These are phyloP conservation scores for Fusarium dimerum DNA, from an alignment of 2,329 filamentous ascomycete genomes.

Conservation along the genomic window DNA sequence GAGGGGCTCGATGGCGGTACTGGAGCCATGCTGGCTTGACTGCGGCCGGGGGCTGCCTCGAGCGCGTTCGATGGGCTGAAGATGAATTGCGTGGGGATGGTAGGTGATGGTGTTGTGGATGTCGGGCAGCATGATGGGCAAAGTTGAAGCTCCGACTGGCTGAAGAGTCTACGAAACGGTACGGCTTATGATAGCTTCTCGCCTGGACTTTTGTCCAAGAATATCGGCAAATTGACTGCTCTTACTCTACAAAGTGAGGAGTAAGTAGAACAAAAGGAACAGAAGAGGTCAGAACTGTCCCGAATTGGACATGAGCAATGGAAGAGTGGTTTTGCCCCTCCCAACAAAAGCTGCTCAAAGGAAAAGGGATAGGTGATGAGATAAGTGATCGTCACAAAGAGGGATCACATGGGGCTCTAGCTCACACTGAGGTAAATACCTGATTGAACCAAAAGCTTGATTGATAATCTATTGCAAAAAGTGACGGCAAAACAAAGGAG, in stretches of 20 bases:
- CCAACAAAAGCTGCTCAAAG: no score
- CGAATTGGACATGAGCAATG: no score
- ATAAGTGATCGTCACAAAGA: no score
- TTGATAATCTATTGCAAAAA: constrained; percentile 6
- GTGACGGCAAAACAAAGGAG: no score
- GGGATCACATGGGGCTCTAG: not conserved
- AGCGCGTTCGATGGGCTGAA: constrained; percentile 36
- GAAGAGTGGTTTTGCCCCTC: no score
- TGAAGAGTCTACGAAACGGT: not conserved
- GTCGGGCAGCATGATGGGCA: constrained; percentile 43
- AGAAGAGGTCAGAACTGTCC: no score
- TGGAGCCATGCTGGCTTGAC: constrained; percentile 38
- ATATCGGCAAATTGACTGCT: no score
- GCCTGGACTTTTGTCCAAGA: no score
- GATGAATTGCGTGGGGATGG: constrained; percentile 46
- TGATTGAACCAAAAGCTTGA: constrained; percentile 4
- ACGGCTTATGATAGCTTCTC: no score
- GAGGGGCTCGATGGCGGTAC: constrained; percentile 47
- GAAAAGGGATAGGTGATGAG: no score
- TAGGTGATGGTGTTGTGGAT: constrained; percentile 43
- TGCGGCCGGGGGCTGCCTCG: constrained; percentile 33
- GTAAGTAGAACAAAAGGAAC: no score
- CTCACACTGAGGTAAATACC: constrained; percentile 1
- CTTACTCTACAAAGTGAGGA: no score
- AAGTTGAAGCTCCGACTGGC: not conserved